Conservation (phyloP, 306 rosid genomes). For the Trifolium repens region DNA sequence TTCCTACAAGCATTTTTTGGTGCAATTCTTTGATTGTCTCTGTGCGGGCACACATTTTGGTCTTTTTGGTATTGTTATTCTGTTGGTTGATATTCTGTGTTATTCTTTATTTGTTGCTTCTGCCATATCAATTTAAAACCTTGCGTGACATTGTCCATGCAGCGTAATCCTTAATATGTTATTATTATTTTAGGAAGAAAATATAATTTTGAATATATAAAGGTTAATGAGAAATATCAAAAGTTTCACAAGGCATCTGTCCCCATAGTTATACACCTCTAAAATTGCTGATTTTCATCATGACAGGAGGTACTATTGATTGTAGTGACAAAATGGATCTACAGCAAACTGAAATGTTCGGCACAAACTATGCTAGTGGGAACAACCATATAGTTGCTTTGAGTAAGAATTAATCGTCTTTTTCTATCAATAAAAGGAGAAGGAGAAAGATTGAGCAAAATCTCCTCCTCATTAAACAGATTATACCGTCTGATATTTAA, state of each 20-base stretch:
- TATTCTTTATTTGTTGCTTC: not conserved
- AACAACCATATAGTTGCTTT: conserved; percentile 40
- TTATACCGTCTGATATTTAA: conserved; percentile 5
- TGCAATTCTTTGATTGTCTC: not conserved
- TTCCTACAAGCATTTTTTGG: not conserved
- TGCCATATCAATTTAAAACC: not conserved
- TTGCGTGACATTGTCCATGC: conserved; percentile 3
- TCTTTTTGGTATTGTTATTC: not conserved
- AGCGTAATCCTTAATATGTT: not conserved
- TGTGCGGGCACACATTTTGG: not conserved
- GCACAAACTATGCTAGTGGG: conserved; percentile 38
- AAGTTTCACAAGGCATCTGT: conserved; percentile 28
- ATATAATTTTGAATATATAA: conserved; percentile 17
- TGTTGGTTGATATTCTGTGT: conserved; percentile 36
- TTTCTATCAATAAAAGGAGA: conserved; percentile 28
- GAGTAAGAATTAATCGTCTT: conserved; percentile 36
- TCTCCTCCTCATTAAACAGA: conserved; percentile 31
- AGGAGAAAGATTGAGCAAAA: conserved; percentile 33
- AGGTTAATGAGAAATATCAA: conserved; percentile 12
- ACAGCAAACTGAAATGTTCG: conserved; percentile 39
- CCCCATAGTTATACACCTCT: conserved; percentile 25
- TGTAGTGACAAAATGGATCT: conserved; percentile 30
- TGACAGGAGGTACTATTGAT: conserved; percentile 45
- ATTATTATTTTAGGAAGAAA: conserved; percentile 19
- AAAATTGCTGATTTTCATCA: conserved; percentile 36